Base-by-base conservation (phyloP, 2,329 filamentous ascomycete genomes). In the Eutypella sp. region DNA sequence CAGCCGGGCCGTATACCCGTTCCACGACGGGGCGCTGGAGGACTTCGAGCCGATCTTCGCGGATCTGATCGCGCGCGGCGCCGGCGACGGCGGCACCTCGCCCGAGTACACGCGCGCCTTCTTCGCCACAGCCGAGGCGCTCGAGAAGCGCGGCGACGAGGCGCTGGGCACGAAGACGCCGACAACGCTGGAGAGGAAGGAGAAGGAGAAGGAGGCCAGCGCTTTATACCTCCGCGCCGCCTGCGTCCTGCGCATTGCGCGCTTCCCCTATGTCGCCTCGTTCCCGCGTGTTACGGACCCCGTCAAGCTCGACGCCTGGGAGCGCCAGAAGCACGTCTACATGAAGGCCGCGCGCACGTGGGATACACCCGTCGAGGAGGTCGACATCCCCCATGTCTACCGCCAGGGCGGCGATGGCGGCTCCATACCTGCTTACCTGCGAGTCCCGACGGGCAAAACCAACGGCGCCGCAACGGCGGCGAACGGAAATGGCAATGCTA, bases 41-140 rank as follows among this genome's bases (percentile, higher is more conserved):
- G 86, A 90, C 64, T 89, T 90, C 58, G 75, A 78, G 54, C 83
- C 83, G 16, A 74, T 90, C 25, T 86, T 87, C 42, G 62, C 76
- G n/a, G 67, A 78, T 45, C 68, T 90, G 38, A 78, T 84, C 40
- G 65, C 74, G 50, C 68, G 77, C 57, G 69, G 78, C 55, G 73
- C 84, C 62, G 80, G 84, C 61, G 82, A 88, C 56, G 5, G 11
- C 29, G 82, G 80, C 11, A 82, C 79, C 52, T 80, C 78, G 51
- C 69, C 82, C 40, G 76, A 68, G 20, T 90, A 87, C 65, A 87
- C 86, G 1, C 63, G 73, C 31, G 69, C 74, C 6, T 83, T 85
- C 67, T 74, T 86, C 51, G 76, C 81, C 2, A 72, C 74, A 18
- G 85, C 84, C 6, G 72, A 79, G 53, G 63, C 71, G 2, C 74